phyloP scores from a whole-genome alignment of 2,329 filamentous ascomycete genomes.

The Coniochaeta sp. region DNA sequence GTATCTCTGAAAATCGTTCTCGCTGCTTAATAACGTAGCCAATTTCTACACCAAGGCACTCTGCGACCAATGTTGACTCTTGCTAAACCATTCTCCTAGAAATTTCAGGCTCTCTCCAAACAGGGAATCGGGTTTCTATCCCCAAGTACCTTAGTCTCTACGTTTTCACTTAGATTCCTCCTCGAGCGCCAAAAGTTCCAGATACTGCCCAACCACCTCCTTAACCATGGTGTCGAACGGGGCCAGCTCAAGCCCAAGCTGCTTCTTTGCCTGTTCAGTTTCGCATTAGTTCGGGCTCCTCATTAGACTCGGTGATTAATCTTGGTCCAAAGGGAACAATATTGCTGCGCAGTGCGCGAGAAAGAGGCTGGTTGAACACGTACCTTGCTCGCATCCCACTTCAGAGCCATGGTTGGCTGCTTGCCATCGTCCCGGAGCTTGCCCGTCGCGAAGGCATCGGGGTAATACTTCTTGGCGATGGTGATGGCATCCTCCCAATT shows the following conservation, averaged over 20 bases:
- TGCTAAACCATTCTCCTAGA: neutral
- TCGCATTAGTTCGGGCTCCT: neutral
- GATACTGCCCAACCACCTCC: neutral
- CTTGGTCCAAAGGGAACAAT: no score
- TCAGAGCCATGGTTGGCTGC: neutral
- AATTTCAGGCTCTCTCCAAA: no score
- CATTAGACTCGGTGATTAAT: neutral
- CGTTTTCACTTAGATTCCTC: neutral
- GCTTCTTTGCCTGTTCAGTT: neutral
- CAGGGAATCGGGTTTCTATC: no score
- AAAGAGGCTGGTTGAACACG: neutral
- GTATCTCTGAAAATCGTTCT: no score
- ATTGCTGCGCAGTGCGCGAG: no score
- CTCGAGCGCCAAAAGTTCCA: neutral
- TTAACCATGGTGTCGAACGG: neutral
- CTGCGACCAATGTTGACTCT: no score
- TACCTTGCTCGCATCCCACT: neutral
- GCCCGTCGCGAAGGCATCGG: neutral
- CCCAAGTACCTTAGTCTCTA: no score
- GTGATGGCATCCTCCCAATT: neutral
- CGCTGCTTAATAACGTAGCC: no score
- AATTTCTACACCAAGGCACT: no score
- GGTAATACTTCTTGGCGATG: neutral
- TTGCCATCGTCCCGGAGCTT: neutral
- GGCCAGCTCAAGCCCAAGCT: neutral